Percentiles rank a stretch among this genome's conserved stretches.
Evolutionary conservation across 2,329 filamentous ascomycete genomes (phyloP).

Genomic region (Xylaria arbuscula): DNA sequence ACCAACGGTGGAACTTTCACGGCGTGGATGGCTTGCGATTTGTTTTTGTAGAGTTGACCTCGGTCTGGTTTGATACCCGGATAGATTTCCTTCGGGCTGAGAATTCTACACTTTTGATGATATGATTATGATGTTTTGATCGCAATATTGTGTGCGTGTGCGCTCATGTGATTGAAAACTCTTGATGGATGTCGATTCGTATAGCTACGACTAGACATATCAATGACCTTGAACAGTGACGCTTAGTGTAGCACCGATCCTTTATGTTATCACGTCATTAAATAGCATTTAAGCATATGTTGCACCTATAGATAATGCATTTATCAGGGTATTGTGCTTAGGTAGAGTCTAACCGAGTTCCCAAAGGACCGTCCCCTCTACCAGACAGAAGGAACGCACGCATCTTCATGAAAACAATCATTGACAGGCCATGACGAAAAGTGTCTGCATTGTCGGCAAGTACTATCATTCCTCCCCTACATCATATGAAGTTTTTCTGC

Average conservation of each 20-base stretch:
- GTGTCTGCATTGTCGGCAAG: constrained; percentile 64
- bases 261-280: no score
- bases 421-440: constrained; percentile 55
- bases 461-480: neutral
- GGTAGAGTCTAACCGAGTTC: neutral
- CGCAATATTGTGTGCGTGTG: neutral
- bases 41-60: constrained; percentile 41
- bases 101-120: constrained; percentile 36
- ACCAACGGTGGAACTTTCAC: constrained; percentile 35
- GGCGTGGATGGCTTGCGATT: constrained; percentile 38
- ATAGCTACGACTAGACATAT: neutral
- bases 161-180: neutral
- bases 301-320: neutral
- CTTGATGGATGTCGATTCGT: neutral
- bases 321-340: constrained; percentile 12
- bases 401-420: constrained; percentile 4
- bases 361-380: neutral
- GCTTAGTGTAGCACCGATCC: no score
- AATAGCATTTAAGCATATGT: neutral
- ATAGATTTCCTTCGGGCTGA: constrained; percentile 50
- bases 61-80: constrained; percentile 53
- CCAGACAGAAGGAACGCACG: neutral
- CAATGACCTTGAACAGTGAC: neutral
- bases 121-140: neutral
- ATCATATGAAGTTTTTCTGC: neutral